These are phyloP conservation scores for Candida tibetensis DNA, from an alignment of 805 yeast species.

Conservation along the genomic window DNA sequence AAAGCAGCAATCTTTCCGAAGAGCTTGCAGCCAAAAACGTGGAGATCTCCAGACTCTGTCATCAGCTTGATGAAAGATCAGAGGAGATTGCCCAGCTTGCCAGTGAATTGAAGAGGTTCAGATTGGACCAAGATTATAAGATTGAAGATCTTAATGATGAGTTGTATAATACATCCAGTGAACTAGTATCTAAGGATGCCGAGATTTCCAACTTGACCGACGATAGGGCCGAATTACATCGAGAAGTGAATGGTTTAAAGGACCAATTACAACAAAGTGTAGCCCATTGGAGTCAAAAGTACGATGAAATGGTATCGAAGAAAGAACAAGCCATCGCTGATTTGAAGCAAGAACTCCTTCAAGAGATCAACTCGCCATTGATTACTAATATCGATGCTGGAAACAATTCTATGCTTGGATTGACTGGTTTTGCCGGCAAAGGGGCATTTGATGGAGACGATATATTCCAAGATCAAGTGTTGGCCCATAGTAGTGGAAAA, in stretches of 20 bases:
- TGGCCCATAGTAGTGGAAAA: slow-evolving; percentile 6
- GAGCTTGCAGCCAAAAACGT: not conserved
- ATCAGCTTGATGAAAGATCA: slow-evolving; percentile 4
- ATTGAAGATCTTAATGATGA: slow-evolving; percentile 8
- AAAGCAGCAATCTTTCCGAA: too few relatives aligned
- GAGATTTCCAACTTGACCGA: slow-evolving; percentile 3
- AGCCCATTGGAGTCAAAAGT: slow-evolving; percentile 6
- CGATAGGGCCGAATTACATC: slow-evolving; percentile 1
- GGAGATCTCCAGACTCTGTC: slow-evolving; percentile 1
- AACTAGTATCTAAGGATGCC: slow-evolving; percentile 1
- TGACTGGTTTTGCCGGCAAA: not conserved
- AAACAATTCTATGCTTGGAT: not conserved
- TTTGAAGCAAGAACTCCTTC: slow-evolving; percentile 2
- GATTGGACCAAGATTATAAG: slow-evolving; percentile 2
- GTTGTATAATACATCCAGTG: not conserved
- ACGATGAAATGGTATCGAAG: not conserved
- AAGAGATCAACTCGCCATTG: slow-evolving; percentile 5
- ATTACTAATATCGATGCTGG: slow-evolving; percentile 5
- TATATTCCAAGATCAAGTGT: slow-evolving; percentile 7
- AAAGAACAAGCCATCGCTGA: slow-evolving; percentile 3
- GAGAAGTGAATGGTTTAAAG: slow-evolving; percentile 9
- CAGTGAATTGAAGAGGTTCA: slow-evolving; percentile 2
- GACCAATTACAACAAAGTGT: slow-evolving; percentile 5
- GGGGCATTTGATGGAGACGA: slow-evolving; percentile 7
- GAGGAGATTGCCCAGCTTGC: slow-evolving; percentile 5